Evolutionary conservation across 1,284 basidiomycete genomes (phyloP), one percentile per base, ranked within the genome.

Genomic region (Trametes polyzona): DNA sequence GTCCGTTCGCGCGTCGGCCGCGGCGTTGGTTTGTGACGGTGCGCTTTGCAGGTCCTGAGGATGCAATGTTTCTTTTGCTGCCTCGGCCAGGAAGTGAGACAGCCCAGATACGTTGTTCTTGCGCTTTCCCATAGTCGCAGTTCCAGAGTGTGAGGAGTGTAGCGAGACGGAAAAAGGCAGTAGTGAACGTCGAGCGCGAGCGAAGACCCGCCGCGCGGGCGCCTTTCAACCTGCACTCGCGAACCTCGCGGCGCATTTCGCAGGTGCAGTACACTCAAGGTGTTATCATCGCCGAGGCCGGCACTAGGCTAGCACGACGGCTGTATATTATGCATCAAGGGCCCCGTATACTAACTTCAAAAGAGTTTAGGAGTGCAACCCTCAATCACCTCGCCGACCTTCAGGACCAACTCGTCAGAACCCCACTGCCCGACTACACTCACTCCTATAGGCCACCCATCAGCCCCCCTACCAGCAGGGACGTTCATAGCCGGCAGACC

Each of bases 381-480:
- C 47, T 69, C 67, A 21, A 71, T 66, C 17, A 71, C 66, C 57
- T 76, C 69, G 2, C 82, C 90, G 0, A 92, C 77, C 23, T 71
- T 69, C 57, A 92, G 69, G 0, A 95, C 78, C 55, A 86, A 57
- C 47, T 81, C 76, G 61, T 97, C 95, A 61, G 76, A 82, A 0
- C 96, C 96, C 96, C 96, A 98, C 67, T 95, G 95, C 1, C 93
- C 90, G 0, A 92, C 87, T 14, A 98, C 66, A 59, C 90, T 94
- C 27, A 94, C 77, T 0, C 96, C 96, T 0, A 96, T 78, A 0
- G 95, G 95, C 92, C 92, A 95, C 1, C 84, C 87, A 60, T 89
- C 84, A 1, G 71, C 69, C 17, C 71, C 79, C 0, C 63, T 26
- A 0, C 75, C 76, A 2, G 80, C 79, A 0, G 96, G 95, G 0